Conservation (phyloP, 371 early-diverging fungal species). For the Lichtheimia ornata region DNA sequence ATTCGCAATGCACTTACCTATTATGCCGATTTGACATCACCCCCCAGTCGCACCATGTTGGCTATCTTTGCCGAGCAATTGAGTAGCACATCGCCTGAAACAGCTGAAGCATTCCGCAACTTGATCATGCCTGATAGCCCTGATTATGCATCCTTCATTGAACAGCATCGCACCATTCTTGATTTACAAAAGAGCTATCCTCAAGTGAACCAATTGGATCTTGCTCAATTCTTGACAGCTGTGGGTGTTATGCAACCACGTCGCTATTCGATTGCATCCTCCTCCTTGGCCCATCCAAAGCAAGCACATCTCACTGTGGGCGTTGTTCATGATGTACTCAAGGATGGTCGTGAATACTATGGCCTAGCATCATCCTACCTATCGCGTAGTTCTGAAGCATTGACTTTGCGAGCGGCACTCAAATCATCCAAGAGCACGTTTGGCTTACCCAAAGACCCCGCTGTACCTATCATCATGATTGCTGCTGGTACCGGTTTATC, state of each 20-base stretch:
- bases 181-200: constrained; percentile 47
- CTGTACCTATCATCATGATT: constrained; percentile 57
- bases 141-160: constrained; percentile 44
- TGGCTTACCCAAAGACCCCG: constrained; percentile 36
- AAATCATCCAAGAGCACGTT: constrained; percentile 48
- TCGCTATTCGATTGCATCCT: constrained; percentile 62
- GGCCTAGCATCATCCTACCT: constrained; percentile 49
- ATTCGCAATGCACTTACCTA: constrained; percentile 50
- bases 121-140: constrained; percentile 43
- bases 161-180: constrained; percentile 46
- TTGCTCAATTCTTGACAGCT: constrained; percentile 48
- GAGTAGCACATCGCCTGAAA: constrained; percentile 30
- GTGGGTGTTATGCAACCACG: constrained; percentile 53
- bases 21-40: constrained; percentile 50
- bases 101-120: constrained; percentile 33
- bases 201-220: constrained; percentile 44
- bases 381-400: background rate
- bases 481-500: constrained; percentile 85
- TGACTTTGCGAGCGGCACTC: constrained; percentile 32
- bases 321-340: constrained; percentile 42
- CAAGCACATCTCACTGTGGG: constrained; percentile 41
- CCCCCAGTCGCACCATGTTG: constrained; percentile 49
- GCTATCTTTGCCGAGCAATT: constrained; percentile 45
- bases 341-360: constrained; percentile 36
- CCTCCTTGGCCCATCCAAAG: constrained; percentile 32